These are phyloP conservation scores for Didymella lethalis DNA, from an alignment of 2,329 filamentous ascomycete genomes.

Conservation along the genomic window DNA sequence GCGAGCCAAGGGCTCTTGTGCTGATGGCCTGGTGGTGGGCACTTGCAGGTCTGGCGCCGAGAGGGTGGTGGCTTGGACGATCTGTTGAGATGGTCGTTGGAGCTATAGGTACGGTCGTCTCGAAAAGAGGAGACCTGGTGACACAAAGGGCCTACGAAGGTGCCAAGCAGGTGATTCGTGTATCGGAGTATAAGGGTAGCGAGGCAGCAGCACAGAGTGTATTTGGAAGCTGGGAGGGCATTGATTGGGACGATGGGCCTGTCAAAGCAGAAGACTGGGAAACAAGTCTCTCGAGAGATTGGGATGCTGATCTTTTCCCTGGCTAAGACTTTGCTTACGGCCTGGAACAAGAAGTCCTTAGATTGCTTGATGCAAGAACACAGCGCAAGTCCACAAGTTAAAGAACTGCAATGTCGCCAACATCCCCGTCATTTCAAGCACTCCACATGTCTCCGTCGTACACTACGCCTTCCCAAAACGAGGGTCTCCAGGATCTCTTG, in stretches of 20 bases:
- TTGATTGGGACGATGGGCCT: conserved; percentile 39
- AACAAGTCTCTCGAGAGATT: conserved; percentile 7
- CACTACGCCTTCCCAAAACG: conserved; percentile 14
- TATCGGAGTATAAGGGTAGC: conserved; percentile 22
- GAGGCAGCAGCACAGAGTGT: conserved; percentile 36
- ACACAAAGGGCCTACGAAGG: conserved; percentile 31
- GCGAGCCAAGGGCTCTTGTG: conserved; percentile 39
- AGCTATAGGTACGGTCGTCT: conserved; percentile 32
- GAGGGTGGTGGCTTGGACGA: conserved; percentile 36
- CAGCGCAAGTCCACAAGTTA: neutral
- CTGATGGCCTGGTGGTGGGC: conserved; percentile 44
- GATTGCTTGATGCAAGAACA: neutral
- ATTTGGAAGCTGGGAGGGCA: conserved; percentile 40
- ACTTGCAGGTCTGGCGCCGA: conserved; percentile 34
- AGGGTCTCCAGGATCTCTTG: conserved; percentile 8
- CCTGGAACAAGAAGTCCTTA: neutral
- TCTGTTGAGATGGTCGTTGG: conserved; percentile 29
- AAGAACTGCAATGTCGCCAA: neutral
- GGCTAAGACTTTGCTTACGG: neutral
- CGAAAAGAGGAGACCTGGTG: conserved; percentile 18
- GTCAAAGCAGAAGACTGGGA: conserved; percentile 33
- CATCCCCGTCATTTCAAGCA: neutral
- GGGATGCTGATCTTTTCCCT: conserved; percentile 1
- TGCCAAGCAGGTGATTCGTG: conserved; percentile 30
- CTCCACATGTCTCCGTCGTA: neutral